These are phyloP conservation scores for Lunularia cruciata DNA, from an alignment of 225 moss, liverwort and hornwort species.

Conservation along the genomic window DNA sequence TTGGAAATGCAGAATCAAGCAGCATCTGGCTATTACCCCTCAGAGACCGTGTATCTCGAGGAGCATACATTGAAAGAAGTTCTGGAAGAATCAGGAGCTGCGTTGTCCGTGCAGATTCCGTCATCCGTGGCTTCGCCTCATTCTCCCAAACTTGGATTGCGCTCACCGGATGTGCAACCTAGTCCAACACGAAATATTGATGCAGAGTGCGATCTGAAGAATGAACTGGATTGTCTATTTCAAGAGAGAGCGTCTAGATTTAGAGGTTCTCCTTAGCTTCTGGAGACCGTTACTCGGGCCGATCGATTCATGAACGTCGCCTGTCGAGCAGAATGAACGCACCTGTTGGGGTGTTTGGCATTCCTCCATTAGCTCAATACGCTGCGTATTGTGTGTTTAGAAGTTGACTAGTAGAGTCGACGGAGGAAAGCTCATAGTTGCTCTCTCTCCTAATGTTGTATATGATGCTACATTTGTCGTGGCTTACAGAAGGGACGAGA, in stretches of 20 bases:
- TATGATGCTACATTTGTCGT: too few species aligned
- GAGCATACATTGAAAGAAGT: constrained; percentile 47
- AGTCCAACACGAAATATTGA: constrained; percentile 32
- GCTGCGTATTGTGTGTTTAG: not conserved
- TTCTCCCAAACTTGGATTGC: not conserved
- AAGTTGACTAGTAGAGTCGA: not conserved
- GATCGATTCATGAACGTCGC: not conserved
- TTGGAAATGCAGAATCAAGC: constrained; percentile 45
- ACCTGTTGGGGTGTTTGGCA: not conserved
- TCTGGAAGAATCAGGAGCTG: constrained; percentile 31
- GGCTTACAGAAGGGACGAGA: too few species aligned
- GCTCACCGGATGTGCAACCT: not conserved
- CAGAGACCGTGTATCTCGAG: constrained; percentile 47
- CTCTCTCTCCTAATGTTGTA: too few species aligned
- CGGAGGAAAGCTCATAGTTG: not conserved
- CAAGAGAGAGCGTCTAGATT: constrained; percentile 44
- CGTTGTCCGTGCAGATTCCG: constrained; percentile 10
- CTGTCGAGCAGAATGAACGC: not conserved
- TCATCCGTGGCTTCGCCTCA: not conserved
- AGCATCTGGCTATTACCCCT: constrained; percentile 42
- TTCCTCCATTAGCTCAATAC: not conserved
- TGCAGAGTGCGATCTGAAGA: constrained; percentile 38
- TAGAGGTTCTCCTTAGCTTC: constrained; percentile 10
- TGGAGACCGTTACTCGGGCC: not conserved
- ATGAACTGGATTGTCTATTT: constrained; percentile 46